Conservation (phyloP, 179 eudicot genomes). For the Vitellaria paradoxa region DNA sequence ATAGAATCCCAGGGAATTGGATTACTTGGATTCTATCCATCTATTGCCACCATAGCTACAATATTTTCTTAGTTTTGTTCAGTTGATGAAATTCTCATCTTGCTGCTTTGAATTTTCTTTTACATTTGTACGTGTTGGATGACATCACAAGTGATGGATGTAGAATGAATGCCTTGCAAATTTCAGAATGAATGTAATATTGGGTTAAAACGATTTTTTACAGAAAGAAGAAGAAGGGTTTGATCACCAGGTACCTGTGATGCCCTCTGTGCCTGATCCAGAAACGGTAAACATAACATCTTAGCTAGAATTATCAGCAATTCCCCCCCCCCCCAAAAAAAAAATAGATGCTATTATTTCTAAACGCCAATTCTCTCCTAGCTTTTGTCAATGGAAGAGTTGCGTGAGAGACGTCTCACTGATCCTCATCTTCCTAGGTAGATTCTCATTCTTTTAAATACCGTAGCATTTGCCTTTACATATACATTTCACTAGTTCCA, state of each 20-base stretch:
- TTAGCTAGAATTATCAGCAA: not conserved
- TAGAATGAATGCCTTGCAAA: no score
- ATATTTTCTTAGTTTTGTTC: no score
- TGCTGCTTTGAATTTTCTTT: no score
- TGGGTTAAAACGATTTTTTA: constrained; percentile 5
- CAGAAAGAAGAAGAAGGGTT: constrained; percentile 89
- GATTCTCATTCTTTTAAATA: not conserved
- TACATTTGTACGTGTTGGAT: no score
- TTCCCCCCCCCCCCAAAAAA: not conserved
- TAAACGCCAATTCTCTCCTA: constrained; percentile 23
- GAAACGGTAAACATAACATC: constrained; percentile 48
- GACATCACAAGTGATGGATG: no score
- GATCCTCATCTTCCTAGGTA: constrained; percentile 97
- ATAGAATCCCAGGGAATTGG: no score
- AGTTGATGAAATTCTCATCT: no score
- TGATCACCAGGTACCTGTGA: constrained; percentile 74
- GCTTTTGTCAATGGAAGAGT: constrained; percentile 88
- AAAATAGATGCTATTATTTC: not conserved
- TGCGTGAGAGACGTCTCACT: constrained; percentile 74
- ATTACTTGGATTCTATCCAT: no score
- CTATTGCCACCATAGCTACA: no score
- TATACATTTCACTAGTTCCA: no score
- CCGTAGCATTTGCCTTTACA: no score
- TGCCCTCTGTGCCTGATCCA: constrained; percentile 82
- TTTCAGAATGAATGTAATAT: constrained; percentile 1